Evolutionary conservation across 108 stramenopile genomes (phyloP), one percentile per base, ranked within the genome.

Genomic region (Cyclostephanos tholiformis): DNA sequence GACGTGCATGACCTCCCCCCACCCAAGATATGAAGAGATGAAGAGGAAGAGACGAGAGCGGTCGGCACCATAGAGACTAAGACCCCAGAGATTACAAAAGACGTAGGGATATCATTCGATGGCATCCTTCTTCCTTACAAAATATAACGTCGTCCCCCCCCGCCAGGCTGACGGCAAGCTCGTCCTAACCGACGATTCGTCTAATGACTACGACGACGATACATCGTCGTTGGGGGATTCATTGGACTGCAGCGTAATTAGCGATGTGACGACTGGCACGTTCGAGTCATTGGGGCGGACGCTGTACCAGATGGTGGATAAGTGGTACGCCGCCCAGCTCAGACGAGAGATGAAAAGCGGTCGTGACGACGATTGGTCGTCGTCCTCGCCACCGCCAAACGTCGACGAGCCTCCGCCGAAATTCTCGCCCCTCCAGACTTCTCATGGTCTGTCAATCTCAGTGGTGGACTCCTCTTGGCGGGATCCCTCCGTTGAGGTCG

Each of bases 401-500:
- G 6, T 38, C 27, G 27, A 27, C 65, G 16, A 70, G 10, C 58
- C 25, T 56, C 69, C 25, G 25, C 69, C 53, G 2, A 22, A 44
- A 2, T 63, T 46, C 35, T 30, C 58, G 36, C 65, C 46, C 25
- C 50, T 65, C 16, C 65, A 67, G 48, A 8, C 51, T 0, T 7
- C 50, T 13, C 41, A 62, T 22, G 19, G 36, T 25, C 51, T 72
- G 0, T 72, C 70, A 6, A 52, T 79, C 17, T 72, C 64, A 17
- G 53, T 65, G 35, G 70, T 76, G 11, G 58, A 9, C 9, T 46
- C 13, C 44, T 77, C 68, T 1, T 50, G 61, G 25, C 52, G 30
- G 30, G 60, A 38, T 11, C 51, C 63, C 1, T 64, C 71, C n/a
- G 9, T 72, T 49, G 78, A 79, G 60, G 50, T 79, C 55, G 71